Base-by-base conservation (phyloP, 2,329 filamentous ascomycete species). In the Metarhizium album region DNA sequence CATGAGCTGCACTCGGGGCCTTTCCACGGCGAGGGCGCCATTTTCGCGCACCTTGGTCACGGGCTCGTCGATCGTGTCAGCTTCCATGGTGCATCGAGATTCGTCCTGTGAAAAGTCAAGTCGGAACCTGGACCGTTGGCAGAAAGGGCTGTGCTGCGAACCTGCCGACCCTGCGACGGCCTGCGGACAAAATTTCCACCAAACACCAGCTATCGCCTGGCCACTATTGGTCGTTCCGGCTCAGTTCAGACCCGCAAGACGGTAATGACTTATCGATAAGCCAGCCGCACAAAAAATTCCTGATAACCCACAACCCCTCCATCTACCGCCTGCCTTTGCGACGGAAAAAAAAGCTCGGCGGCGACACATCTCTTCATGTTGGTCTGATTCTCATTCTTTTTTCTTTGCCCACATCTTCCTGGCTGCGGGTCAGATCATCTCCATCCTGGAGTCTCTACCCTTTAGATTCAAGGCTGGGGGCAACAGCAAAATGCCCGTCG, bases 391-490 rank as follows among this genome's bases (percentile, higher is more conserved):
- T 14, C 13, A 37, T 14, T 16, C 13, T 16, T 16, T 27, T 3
- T 18, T 22, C 38, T 23, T 40, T 23, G 6, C 3, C 6, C 14
- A 23, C 9, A 27, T 3, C 22, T 33, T 22, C 1, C 3, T 47
- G 1, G 20, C n/a, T n/a, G 45, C 29, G 16, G 3, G 13, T 23
- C n/a, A 2, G 14, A 22, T 22, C 16, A 16, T 37, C n/a, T 23
- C 31, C 74, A 83, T 72, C 55, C 70, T 84, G 80, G 80, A 76
- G 71, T 85, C 84, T 50, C 70, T 90, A 69, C 88, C 90, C 3
- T 94, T 85, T 64, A 78, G 90, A 70, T 95, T 95, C 72, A 95
- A 94, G 75, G 87, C 85, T 67, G 85, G 86, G 65, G 74, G 80
- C 68, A 74, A 76, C 67, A 76, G 76, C 70, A 86, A 79, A 61